Conservation (phyloP, 2,329 filamentous ascomycete species). For the Pseudogymnoascus destructans region DNA sequence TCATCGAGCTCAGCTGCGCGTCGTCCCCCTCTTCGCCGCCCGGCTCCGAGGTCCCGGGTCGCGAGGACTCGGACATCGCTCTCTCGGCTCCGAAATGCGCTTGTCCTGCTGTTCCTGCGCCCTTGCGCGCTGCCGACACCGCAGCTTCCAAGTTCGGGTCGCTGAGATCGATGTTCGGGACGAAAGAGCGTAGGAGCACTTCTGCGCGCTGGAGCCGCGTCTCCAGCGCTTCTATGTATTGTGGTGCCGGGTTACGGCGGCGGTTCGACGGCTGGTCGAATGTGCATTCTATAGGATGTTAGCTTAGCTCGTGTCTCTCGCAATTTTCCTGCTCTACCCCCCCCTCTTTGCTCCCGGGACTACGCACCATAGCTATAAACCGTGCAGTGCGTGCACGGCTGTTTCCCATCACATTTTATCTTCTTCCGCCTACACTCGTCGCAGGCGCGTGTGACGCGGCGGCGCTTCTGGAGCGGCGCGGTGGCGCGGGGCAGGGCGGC, state of each 20-base stretch:
- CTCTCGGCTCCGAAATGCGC: background rate
- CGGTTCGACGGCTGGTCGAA: conserved; percentile 70
- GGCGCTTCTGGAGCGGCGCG: conserved; percentile 56
- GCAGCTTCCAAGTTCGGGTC: conserved; percentile 71
- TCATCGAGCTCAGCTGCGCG: conserved; percentile 80
- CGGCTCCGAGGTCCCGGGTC: conserved; percentile 21
- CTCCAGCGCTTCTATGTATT: conserved; percentile 62
- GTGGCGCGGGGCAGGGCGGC: conserved; percentile 13
- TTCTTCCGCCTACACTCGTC: conserved; percentile 76
- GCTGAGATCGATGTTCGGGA: conserved; percentile 58
- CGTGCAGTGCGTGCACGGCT: conserved; percentile 88
- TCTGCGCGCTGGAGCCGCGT: conserved; percentile 57
- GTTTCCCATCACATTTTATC: conserved; percentile 78
- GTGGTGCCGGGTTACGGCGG: conserved; percentile 56
- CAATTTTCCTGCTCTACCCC: background rate
- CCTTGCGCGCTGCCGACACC: conserved; percentile 41
- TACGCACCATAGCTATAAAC: conserved; percentile 91
- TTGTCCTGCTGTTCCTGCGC: conserved; percentile 9
- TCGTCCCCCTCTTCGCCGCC: conserved; percentile 38
- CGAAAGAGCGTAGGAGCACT: conserved; percentile 45
- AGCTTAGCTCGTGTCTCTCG: background rate
- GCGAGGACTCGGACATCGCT: background rate
- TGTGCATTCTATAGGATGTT: conserved; percentile 45
- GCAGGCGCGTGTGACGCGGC: conserved; percentile 67
- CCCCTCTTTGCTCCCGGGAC: conserved; percentile 1